Base-by-base conservation (phyloP, 75 land plant genomes). In the Isoetes taiwanensis region DNA sequence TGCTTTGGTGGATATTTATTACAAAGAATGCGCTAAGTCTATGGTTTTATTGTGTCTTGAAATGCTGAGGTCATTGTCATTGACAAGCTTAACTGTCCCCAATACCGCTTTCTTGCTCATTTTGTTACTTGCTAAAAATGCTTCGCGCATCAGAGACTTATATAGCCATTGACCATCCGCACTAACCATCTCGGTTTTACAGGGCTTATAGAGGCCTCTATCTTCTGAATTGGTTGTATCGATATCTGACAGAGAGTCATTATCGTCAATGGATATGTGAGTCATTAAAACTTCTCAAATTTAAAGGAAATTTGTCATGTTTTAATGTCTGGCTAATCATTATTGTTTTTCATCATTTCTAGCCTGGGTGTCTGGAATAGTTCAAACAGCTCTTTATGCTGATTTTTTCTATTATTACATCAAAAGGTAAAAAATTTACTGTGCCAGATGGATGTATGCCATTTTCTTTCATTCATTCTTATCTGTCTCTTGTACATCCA, bases 181-280 rank as follows among this genome's bases (percentile, higher is more conserved):
- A n/a, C n/a, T n/a, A n/a, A n/a, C n/a, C n/a, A n/a, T 19, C 25
- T 46, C 50, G 16, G 16, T n/a, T 19, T 37, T 14, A 23, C 50
- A 90, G 96, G 60, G 96, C 96, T n/a, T 90, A 90, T 58, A 76
- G 91, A 37, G 91, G 75, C 8, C 64, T 90, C 37, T 90, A 90
- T 70, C 70, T 85, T 20, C 64, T 90, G 17, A 90, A 90, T 60
- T 90, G 96, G 96, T 68, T 82, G 25, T 90, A 90, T 32, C 90
- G 96, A 32, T 85, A 82, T 50, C 70, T 85, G 56, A 82, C 86
- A 5, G 96, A 90, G 72, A 42, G 2, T 12, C 79, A 73, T 58
- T 79, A 85, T 56, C 69, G 62, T 33, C 75, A 73, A 61, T 82
- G 83, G 86, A 90, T 90, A 66, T 56, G 96, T 85, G 73, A 71